Evolutionary conservation across 2,329 filamentous ascomycete species (phyloP).

Genomic region (Albifimbria verrucaria): DNA sequence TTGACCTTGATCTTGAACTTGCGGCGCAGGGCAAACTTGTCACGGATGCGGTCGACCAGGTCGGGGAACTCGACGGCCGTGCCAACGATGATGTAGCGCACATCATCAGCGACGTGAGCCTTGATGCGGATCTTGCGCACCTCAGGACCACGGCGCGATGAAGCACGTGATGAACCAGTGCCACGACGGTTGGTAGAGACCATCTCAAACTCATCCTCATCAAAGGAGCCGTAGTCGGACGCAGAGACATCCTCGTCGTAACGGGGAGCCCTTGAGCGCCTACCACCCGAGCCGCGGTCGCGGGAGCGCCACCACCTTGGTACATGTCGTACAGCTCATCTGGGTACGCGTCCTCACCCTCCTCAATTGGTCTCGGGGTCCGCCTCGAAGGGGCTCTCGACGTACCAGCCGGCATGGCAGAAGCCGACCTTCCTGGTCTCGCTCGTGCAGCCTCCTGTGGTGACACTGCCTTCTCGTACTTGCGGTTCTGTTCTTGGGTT

Average conservation of each 20-base stretch:
- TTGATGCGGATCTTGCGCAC: slow-evolving; percentile 84
- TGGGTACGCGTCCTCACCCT: slow-evolving; percentile 61
- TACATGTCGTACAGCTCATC: slow-evolving; percentile 70
- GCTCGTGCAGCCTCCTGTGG: slow-evolving; percentile 31
- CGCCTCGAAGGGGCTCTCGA: slow-evolving; percentile 27
- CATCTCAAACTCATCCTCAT: slow-evolving; percentile 80
- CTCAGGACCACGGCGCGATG: slow-evolving; percentile 60
- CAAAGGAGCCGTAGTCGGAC: slow-evolving; percentile 66
- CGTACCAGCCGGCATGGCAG: slow-evolving; percentile 43
- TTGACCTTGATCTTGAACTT: slow-evolving; percentile 86
- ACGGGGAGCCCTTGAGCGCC: slow-evolving; percentile 43
- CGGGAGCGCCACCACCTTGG: slow-evolving; percentile 37
- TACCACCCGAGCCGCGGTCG: slow-evolving; percentile 24
- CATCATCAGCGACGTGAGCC: slow-evolving; percentile 79
- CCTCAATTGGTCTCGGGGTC: slow-evolving; percentile 30
- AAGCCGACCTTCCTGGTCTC: slow-evolving; percentile 40
- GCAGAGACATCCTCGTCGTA: slow-evolving; percentile 80
- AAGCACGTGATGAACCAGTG: slow-evolving; percentile 46
- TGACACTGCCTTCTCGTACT: slow-evolving; percentile 54
- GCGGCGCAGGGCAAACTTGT: slow-evolving; percentile 77
- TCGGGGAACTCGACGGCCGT: slow-evolving; percentile 70
- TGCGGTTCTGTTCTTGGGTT: slow-evolving; percentile 47
- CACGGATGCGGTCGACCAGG: slow-evolving; percentile 73
- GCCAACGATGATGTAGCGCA: slow-evolving; percentile 85
- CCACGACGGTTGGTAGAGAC: slow-evolving; percentile 52